These are phyloP conservation scores for Neopestalotiopsis sp. DNA, from an alignment of 2,329 filamentous ascomycete species.

Conservation along the genomic window DNA sequence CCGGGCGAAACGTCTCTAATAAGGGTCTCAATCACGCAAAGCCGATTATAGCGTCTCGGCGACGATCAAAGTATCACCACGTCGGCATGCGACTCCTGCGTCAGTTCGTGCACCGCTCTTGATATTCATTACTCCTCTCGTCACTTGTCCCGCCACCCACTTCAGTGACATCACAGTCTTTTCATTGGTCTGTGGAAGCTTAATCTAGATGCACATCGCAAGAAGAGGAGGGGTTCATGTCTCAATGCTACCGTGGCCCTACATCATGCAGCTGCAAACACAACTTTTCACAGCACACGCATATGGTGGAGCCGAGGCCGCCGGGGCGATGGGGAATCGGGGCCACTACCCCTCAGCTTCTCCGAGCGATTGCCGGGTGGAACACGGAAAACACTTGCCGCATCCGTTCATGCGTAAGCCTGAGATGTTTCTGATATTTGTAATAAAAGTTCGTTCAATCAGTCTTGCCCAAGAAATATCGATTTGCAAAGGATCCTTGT, in stretches of 20 bases:
- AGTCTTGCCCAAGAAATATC: too few species aligned
- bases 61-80: background rate
- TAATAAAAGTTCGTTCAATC: too few species aligned
- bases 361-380: background rate
- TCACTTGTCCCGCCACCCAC: background rate
- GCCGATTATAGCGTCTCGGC: background rate
- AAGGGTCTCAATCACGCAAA: background rate
- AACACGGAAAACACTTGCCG: background rate
- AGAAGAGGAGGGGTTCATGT: background rate
- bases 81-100: background rate
- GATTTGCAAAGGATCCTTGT: too few species aligned
- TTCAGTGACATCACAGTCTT: background rate
- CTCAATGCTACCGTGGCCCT: background rate
- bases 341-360: background rate
- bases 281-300: background rate
- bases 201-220: background rate
- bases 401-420: background rate
- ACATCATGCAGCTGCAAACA: background rate
- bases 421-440: too few species aligned
- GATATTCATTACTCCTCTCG: background rate
- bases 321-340: background rate
- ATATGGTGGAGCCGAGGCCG: background rate
- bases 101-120: background rate
- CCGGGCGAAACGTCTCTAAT: too few species aligned
- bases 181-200: background rate